phyloP scores from a whole-genome alignment of 805 yeast species.

The Blastobotrys parvus region DNA sequence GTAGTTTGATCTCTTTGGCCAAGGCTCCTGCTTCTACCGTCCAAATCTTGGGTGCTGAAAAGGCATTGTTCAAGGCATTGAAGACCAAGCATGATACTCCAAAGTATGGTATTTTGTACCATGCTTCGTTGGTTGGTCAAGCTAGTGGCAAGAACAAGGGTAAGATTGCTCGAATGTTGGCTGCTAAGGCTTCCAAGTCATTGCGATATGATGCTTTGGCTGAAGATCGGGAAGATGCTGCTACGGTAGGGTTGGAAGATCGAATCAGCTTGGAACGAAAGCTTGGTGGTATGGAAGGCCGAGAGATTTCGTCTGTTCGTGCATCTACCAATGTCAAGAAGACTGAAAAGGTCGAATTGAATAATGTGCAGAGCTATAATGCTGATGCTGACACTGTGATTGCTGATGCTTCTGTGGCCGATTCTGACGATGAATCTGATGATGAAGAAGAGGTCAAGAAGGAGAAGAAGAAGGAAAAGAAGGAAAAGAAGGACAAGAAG shows the following conservation, averaged over 20 bases:
- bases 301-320: constrained; percentile 80
- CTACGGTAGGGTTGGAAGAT: constrained; percentile 85
- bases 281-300: constrained; percentile 91
- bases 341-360: constrained; percentile 76
- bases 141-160: constrained; percentile 98
- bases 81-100: constrained; percentile 99
- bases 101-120: constrained; percentile 94
- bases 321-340: constrained; percentile 67
- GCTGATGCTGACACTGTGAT: constrained; percentile 89
- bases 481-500: constrained; percentile 25
- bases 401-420: constrained; percentile 67
- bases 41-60: constrained; percentile 98
- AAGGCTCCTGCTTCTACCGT: constrained; percentile 98
- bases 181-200: constrained; percentile 97
- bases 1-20: constrained; percentile 87
- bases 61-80: constrained; percentile 96
- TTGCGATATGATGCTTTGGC: constrained; percentile 94
- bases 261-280: constrained; percentile 92
- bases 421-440: constrained; percentile 46
- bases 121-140: constrained; percentile 95
- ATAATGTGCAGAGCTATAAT: constrained; percentile 72
- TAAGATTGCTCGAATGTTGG: constrained; percentile 96
- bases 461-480: constrained; percentile 32
- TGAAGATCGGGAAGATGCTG: constrained; percentile 86
- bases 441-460: constrained; percentile 23